phyloP scores from a whole-genome alignment of 768 basidiomycete species.

The Tubosaeta sp. region DNA sequence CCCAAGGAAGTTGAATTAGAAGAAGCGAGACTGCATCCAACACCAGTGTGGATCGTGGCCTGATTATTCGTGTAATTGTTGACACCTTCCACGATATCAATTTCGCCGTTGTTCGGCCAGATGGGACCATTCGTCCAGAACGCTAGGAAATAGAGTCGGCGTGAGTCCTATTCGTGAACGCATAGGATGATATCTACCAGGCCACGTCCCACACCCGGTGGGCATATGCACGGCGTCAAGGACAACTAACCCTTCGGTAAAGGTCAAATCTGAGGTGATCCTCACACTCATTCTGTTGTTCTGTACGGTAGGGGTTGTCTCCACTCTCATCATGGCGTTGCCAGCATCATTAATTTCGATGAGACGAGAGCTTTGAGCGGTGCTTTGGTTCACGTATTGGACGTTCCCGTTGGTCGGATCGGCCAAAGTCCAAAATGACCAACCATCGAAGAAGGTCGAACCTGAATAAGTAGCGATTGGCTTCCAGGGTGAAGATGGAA shows the following conservation, averaged over 20 bases:
- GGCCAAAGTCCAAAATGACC: conserved; percentile 60
- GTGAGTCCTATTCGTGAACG: conserved; percentile 1
- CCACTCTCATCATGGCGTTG: conserved; percentile 83
- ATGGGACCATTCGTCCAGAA: conserved; percentile 50
- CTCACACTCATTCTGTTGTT: conserved; percentile 72
- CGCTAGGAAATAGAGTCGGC: conserved; percentile 20
- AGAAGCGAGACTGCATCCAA: conserved; percentile 63
- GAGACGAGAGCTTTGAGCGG: conserved; percentile 58
- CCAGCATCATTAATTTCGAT: conserved; percentile 63
- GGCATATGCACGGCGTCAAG: conserved; percentile 90
- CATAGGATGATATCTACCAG: conserved; percentile 32
- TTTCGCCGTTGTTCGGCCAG: conserved; percentile 57
- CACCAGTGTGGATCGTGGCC: conserved; percentile 73
- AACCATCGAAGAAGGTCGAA: conserved; percentile 74
- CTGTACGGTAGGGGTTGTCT: conserved; percentile 73
- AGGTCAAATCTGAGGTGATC: conserved; percentile 59
- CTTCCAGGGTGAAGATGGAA: conserved; percentile 52
- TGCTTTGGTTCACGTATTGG: conserved; percentile 57
- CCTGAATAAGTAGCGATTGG: conserved; percentile 59
- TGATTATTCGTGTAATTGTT: conserved; percentile 78
- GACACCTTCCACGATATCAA: conserved; percentile 83
- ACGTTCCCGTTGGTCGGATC: conserved; percentile 82
- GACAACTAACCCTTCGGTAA: conserved; percentile 66
- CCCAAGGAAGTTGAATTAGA: conserved; percentile 42
- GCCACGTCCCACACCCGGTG: conserved; percentile 86